phyloP scores from a whole-genome alignment of 495 filamentous ascomycete species.

The Aspergillus homomorphus region DNA sequence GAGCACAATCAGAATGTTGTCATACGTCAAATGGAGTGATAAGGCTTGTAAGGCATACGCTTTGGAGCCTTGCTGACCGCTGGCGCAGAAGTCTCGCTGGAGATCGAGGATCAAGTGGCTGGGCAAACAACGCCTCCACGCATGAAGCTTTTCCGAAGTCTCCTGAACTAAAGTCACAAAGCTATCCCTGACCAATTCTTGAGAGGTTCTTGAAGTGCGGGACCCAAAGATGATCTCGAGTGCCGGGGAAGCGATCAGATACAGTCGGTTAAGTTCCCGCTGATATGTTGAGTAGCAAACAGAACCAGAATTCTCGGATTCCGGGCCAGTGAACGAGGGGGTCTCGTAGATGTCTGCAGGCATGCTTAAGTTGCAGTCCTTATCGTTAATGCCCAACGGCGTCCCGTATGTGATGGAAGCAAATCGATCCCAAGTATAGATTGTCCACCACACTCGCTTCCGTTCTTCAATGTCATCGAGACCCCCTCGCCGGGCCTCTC shows the following conservation, averaged over 20 bases:
- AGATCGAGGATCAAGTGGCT: slow-evolving; percentile 22
- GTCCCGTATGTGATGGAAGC: slow-evolving; percentile 35
- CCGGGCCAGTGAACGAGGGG: slow-evolving; percentile 17
- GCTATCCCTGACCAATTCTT: slow-evolving; percentile 17
- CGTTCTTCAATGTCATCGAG: slow-evolving; percentile 30
- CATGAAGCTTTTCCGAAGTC: slow-evolving; percentile 22
- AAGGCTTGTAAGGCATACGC: slow-evolving; percentile 29
- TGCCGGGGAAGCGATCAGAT: slow-evolving; percentile 30
- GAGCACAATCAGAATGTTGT: slow-evolving; percentile 34
- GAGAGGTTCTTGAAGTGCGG: slow-evolving; percentile 20
- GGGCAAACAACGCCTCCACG: slow-evolving; percentile 25
- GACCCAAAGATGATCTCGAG: slow-evolving; percentile 32
- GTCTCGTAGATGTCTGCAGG: slow-evolving; percentile 28
- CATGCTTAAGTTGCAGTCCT: slow-evolving; percentile 34
- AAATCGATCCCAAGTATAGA: slow-evolving; percentile 39
- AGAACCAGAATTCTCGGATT: not conserved
- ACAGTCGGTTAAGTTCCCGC: slow-evolving; percentile 30
- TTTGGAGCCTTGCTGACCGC: slow-evolving; percentile 15
- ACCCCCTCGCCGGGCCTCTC: slow-evolving; percentile 16
- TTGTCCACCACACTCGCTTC: slow-evolving; percentile 38
- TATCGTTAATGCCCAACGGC: slow-evolving; percentile 34
- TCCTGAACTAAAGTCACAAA: slow-evolving; percentile 22
- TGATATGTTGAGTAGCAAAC: slow-evolving; percentile 35
- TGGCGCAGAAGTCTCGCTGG: slow-evolving; percentile 19
- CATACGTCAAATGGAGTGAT: slow-evolving; percentile 32